These are phyloP conservation scores for Colletotrichum sp. DNA, from an alignment of 2,329 filamentous ascomycete species.

Conservation along the genomic window DNA sequence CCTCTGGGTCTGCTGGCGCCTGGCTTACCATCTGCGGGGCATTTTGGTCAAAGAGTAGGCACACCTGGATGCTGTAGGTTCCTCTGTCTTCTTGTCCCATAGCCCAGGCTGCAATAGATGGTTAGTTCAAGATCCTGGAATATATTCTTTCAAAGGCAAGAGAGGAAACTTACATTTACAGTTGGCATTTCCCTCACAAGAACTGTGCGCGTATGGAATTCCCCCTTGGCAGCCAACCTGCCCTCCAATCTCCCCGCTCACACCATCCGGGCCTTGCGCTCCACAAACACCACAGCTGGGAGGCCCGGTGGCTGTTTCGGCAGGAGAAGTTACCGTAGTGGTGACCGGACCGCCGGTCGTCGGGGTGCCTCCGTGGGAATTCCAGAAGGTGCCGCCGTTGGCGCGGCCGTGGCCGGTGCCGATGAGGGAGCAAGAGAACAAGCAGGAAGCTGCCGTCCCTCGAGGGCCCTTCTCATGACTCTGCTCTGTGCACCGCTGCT, in stretches of 20 bases:
- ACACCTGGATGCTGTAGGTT: neutral
- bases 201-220: neutral
- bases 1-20: neutral
- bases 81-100: neutral
- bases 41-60: neutral
- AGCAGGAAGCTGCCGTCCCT: neutral
- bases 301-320: neutral
- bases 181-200: neutral
- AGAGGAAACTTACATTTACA: neutral
- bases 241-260: neutral
- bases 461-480: neutral
- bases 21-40: neutral
- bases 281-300: neutral
- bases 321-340: neutral
- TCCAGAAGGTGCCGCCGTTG: neutral
- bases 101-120: neutral
- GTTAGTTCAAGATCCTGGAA: neutral
- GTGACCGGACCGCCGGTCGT: neutral
- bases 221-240: neutral
- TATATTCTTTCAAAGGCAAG: no score
- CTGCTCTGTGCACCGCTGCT: neutral
- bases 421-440: neutral
- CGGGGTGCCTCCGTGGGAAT: neutral
- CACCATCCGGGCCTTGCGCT: neutral
- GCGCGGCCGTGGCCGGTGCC: neutral